Evolutionary conservation across 2,329 filamentous ascomycete species (phyloP), one percentile per base, ranked within the genome.

Genomic region (Incumbomyces delicatus): DNA sequence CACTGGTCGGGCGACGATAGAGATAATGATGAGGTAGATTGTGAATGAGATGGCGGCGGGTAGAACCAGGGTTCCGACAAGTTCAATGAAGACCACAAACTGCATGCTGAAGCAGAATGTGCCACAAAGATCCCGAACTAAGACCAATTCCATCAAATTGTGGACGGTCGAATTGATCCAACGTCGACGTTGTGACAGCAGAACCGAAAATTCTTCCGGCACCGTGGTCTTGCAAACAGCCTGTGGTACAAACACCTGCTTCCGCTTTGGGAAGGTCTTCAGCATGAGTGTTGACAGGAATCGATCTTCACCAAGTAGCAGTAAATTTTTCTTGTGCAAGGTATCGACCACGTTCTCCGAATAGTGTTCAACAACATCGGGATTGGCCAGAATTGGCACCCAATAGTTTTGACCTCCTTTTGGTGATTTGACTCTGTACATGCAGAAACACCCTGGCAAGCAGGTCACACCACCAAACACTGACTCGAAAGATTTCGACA

Each of bases 61-160:
- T 17, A 98, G 75, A 10, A 98, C 92, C 45, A 98, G 74, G 1
- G 94, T 98, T 58, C 92, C 92, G 46, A 96, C 77, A 46, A 98
- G 75, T 68, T 98, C 92, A 61, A 98, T 85, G 63, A 89, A 94
- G 53, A 98, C 84, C 54, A 98, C 83, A 63, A 98, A 98, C 68
- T 98, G 92, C 92, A 98, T 98, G 66, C 87, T 95, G 74, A 98
- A 98, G 74, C 94, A 98, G 72, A 98, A 98, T 2, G 92, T 98
- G 55, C 92, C 92, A 62, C 92, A 98, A 13, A 98, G 78, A 71
- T 98, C 92, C 54, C 89, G 81, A 37, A 98, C 94, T 30, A 98
- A 78, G 44, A 96, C 81, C 50, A 98, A 78, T 67, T 98, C 92
- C 86, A 98, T 95, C 37, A 98, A 73, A 63, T 98, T 98, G 74